Evolutionary conservation across 208 protist genomes (phyloP), one percentile per base, ranked within the genome.

Genomic region (Trypanosoma caninum): DNA sequence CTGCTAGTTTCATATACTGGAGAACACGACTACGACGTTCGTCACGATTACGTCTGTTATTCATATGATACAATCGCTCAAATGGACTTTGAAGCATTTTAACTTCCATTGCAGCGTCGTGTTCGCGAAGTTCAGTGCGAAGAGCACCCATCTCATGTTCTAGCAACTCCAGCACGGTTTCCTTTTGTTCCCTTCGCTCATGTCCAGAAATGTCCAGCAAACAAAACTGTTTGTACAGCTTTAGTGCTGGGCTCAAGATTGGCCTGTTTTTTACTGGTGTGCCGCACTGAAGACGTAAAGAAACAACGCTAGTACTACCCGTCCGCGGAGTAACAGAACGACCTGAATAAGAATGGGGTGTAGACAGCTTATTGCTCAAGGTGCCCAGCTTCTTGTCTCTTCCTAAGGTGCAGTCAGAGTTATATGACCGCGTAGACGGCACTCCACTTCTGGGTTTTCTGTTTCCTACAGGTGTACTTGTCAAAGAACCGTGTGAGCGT

Each of bases 41-140:
- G 27, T 90, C 81, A 27, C 77, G 76, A 45, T 91, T 82, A 5
- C 79, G 76, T 27, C 78, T 74, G 63, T 94, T 94, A 72, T 89
- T 94, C 52, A 88, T 74, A 66, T 89, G 81, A 69, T 94, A 94
- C 28, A 94, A 65, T 1, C 87, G 78, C 63, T 83, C 70, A 55
- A 78, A 89, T 0, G 81, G 74, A 40, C 72, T 78, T 22, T 72
- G 45, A 5, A 62, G 41, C 67, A 67, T 73, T 7, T 14, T 40
- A 6, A 53, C 5, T 28, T 71, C 56, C 56, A 63, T 51, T 41
- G n/a, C 48, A 16, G 44, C 16, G 25, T 71, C 56, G 18, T n/a
- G 14, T 20, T 31, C 20, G 22, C 18, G 25, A 2, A 71, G 35
- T 11, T 64, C 48, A 18, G 58, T 48, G 22, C 65, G 35, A 14